Base-by-base conservation (phyloP, 148 eudicot genomes). In the Fagopyrum esculentum region DNA sequence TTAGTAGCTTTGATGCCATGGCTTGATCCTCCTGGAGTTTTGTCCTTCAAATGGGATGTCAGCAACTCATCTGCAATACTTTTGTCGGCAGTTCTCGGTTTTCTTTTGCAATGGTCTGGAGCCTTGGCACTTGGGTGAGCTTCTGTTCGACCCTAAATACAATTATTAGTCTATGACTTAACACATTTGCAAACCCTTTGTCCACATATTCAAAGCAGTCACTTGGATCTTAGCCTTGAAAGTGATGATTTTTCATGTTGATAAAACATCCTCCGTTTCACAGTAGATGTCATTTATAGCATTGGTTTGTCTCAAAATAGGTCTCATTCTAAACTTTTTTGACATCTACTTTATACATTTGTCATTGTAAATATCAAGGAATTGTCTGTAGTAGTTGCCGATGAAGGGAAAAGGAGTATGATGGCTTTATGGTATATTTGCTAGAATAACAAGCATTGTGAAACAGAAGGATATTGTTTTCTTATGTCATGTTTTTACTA, bases 81-180 rank as follows among this genome's bases (percentile, higher is more conserved):
- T 30, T 52, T 85, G 16, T 91, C 98, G 35, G 98, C 97, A 11
- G 77, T 76, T 44, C 91, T 93, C 44, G 98, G 98, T 12, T 93
- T 93, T 68, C 90, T 93, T 72, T 77, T 93, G 69, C 98, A 91
- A 78, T 91, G 92, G 94, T 91, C 94, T 30, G 98, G 98, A 29
- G 97, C 98, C 78, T 73, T 91, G 78, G 97, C 98, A 55, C 90
- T 93, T 12, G 98, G 98, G 98, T 93, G 74, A 71, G 83, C 47
- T 47, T 71, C 13, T 71, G 45, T 46, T 2, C 16, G 22, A n/a
- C 44, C 69, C 49, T 6, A 35, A 9, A 13, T 45, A 40, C 50
- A 12, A 44, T 35, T 35, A 35, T 1, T 35, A 69, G 3, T 44
- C 7, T 69, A 15, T 8, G 3, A 52, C 19, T 52, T 35, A 35